Base-by-base conservation (phyloP, 768 basidiomycete genomes). In the Suillus hirtellus region DNA sequence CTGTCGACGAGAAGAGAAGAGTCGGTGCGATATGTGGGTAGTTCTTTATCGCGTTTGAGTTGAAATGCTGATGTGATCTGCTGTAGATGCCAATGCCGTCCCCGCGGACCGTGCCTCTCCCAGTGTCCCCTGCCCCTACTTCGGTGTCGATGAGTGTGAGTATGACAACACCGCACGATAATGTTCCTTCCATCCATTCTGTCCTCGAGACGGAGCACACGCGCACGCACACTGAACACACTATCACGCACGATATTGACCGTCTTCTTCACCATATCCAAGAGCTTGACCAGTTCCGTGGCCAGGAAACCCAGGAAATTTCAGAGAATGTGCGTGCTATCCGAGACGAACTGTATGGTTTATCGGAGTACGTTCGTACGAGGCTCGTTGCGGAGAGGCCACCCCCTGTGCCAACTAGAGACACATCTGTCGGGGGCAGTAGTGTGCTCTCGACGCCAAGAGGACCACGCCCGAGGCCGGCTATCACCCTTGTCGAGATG, bases 271-370 rank as follows among this genome's bases (percentile, higher is more conserved):
- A 84, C 44, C 79, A 81, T 60, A 73, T 88, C 11, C 86, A 90
- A 59, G 87, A 91, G 60, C 69, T 93, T 14, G 86, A 93, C 67
- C 78, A 82, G 38, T 77, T 80, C 19, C 78, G 90, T 60, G 87
- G 85, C 0, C 79, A 84, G 3, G 90, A 95, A 66, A 84, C 81
- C 37, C 79, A 84, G 34, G 87, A 88, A 17, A 71, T 95, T 9
- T 80, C 82, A 0, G 86, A 85, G 53, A 87, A 90, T 69, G 80
- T 96, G 4, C 83, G 84, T 59, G 83, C 86, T 0, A 84, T 97
- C 44, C 84, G 89, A 63, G 80, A 88, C 43, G 87, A 91, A 66
- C 77, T 96, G 3, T 80, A 80, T 14, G 85, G 87, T 52, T 79
- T 95, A 12, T 83, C 86, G 0, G 77, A 84, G 35, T 83, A 80